Percentiles rank a stretch among this genome's conserved stretches.
phyloP scores from a whole-genome alignment of 2,329 filamentous ascomycete species.

The Fusarium musae region DNA sequence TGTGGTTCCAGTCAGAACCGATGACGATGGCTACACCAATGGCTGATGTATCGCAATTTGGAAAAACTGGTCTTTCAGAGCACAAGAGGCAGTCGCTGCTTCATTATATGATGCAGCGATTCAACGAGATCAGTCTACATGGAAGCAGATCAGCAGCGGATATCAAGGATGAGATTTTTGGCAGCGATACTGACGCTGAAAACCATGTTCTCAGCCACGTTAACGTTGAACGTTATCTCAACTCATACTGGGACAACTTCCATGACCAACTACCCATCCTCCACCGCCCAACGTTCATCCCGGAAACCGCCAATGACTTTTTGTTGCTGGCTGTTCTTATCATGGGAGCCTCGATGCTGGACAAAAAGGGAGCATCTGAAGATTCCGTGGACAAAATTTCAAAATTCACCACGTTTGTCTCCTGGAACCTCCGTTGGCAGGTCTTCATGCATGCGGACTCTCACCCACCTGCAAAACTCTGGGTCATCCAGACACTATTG shows the following conservation, averaged over 20 bases:
- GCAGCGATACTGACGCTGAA: constrained; percentile 42
- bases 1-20: constrained; percentile 45
- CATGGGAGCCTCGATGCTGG: constrained; percentile 45
- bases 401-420: constrained; percentile 46
- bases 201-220: constrained; percentile 40
- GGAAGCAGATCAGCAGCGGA: constrained; percentile 43
- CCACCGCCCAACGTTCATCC: constrained; percentile 43
- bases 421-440: constrained; percentile 45
- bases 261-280: constrained; percentile 45
- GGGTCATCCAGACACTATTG: constrained; percentile 45
- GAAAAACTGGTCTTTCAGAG: constrained; percentile 42
- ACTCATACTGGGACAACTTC: constrained; percentile 45
- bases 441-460: constrained; percentile 46
- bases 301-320: constrained; percentile 44
- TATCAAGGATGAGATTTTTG: constrained; percentile 45
- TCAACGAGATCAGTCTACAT: constrained; percentile 45
- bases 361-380: constrained; percentile 32
- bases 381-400: constrained; percentile 41
- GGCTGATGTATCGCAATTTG: constrained; percentile 39
- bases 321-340: constrained; percentile 42
- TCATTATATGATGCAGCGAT: constrained; percentile 45
- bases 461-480: constrained; percentile 44
- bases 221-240: constrained; percentile 43
- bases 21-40: constrained; percentile 39
- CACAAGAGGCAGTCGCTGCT: constrained; percentile 44